Evolutionary conservation across 495 filamentous ascomycete species (phyloP), one percentile per base, ranked within the genome.

Genomic region (Aeminium ludgeri): DNA sequence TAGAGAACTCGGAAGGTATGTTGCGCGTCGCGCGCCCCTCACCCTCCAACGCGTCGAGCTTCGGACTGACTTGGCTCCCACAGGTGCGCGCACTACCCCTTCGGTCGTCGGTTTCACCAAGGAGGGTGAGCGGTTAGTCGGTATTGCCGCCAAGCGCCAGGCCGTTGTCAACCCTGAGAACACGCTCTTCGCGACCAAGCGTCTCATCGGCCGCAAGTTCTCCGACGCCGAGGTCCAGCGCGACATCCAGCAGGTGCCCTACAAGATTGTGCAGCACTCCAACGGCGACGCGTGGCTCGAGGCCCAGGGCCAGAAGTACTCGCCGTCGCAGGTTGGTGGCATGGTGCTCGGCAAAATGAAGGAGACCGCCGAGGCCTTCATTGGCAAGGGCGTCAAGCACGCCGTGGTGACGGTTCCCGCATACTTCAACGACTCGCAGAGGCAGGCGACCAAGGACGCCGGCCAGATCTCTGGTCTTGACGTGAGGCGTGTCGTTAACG

Each of bases 351-450:
- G 84, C 68, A 95, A 96, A 84, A 97, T 97, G 89, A 80, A 83
- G 58, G 89, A 97, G 66, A 86, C 89, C 55, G 89, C 89, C 34
- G 89, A 97, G 75, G 71, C 77, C 38, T 95, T 96, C 67, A 84
- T 96, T 38, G 89, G 87, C 56, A 86, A 86, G 68, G 86, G 78
- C 51, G 82, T 96, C 56, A 82, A 78, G 66, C 95, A 94, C 66
- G 91, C 91, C 39, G 89, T 97, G 53, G 74, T 97, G 59, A 97
- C 89, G 39, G 86, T 95, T 33, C 89, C 89, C 6, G 89, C 89
- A 43, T 97, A 97, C 72, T 97, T 97, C 80, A 96, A 94, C 68
- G 89, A 97, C 70, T 86, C 87, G 51, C 89, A 97, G 67, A 82
- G 89, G 68, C 87, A 94, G 69, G 86, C 89, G 41, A 97, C 89